Evolutionary conservation across 176 grass and related monocot species (phyloP), one percentile per base, ranked within the genome.

Genomic region (Cenchrus fungigraminus): DNA sequence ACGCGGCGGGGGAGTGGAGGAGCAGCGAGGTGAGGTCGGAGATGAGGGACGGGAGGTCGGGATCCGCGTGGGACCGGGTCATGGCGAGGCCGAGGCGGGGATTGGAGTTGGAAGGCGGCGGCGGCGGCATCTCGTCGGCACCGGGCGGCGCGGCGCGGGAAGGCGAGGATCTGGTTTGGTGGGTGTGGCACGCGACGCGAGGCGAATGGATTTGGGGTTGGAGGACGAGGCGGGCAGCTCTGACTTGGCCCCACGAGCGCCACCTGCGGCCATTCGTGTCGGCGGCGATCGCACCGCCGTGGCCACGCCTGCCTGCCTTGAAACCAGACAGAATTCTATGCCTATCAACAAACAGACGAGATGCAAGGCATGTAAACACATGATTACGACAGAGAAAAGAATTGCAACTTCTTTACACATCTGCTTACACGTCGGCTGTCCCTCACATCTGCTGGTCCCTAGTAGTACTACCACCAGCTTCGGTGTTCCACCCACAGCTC

Each of bases 1-100:
- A 6, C 17, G 58, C 4, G 32, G 57, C 42, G 11, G 74, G 56
- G 1, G 70, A 29, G 89, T 87, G 83, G 77, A 87, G 87, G 78
- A 93, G 88, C 45, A 93, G 85, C 66, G 85, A 75, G 47, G 85
- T 91, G 81, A 94, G 89, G 70, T 81, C 86, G 74, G 79, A 94
- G 77, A 91, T 87, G 87, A 89, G 85, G 59, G 84, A 89, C 40
- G 87, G 84, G 40, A 91, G 81, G 40, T 89, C 87, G 42, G 4
- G 49, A 73, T 55, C 79, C 8, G 4, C n/a, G 20, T 46, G 74
- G 12, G 74, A 54, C 20, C 44, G 34, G 61, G 49, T 15, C 49
- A 79, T 43, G 52, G 52, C 0, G 28, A 79, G 14, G 22, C 67
- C 11, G 51, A 79, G 51, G 29, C 73, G 47, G 25, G 82, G 56